phyloP scores from a whole-genome alignment of 306 rosid genomes.

The Potentilla sterilis region DNA sequence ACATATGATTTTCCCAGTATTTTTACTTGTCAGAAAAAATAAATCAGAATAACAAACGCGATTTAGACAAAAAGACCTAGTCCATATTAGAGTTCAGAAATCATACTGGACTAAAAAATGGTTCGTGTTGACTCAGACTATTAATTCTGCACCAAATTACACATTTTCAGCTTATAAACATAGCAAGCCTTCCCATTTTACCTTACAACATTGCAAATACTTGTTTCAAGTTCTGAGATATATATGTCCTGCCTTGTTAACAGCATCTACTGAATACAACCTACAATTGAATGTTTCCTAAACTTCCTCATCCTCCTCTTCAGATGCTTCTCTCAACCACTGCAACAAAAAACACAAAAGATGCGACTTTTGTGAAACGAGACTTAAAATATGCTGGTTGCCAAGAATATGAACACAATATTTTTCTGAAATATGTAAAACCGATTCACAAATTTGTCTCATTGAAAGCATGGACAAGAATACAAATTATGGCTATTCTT shows the following conservation, averaged over 20 bases:
- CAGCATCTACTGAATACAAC: background rate
- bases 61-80: too few relatives aligned
- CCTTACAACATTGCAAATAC: background rate
- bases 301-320: conserved; percentile 70
- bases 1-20: too few relatives aligned
- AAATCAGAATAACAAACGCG: too few relatives aligned
- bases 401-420: background rate
- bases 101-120: background rate
- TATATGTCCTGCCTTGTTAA: background rate
- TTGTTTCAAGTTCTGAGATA: background rate
- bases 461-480: background rate
- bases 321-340: conserved; percentile 88
- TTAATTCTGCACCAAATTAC: conserved; percentile 6
- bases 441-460: background rate
- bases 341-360: conserved; percentile 21
- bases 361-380: conserved; percentile 2
- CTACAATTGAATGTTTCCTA: conserved; percentile 26
- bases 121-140: background rate
- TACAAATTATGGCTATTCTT: background rate
- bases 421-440: background rate
- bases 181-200: background rate
- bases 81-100: background rate
- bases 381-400: background rate
- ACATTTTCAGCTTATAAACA: conserved; percentile 2
- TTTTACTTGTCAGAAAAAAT: too few relatives aligned